A percentile compares a stretch with the other conserved stretches of the same genome.
Conservation (phyloP, 2,329 filamentous ascomycete species). For the Sporothrix brasiliensis region DNA sequence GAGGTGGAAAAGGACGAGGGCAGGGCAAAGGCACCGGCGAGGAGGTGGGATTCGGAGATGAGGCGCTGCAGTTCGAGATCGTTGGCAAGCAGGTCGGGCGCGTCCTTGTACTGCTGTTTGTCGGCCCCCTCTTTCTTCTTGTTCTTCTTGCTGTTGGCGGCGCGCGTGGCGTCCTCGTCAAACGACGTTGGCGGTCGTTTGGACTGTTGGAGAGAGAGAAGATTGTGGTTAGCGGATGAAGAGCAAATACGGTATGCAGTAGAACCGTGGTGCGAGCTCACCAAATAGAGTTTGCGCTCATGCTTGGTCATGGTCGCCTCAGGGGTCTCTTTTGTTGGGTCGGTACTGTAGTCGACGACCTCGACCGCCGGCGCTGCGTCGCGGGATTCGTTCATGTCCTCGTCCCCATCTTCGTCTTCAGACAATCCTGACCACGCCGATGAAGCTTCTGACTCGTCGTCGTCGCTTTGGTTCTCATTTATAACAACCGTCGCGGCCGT, state of each 20-base stretch:
- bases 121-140: conserved; percentile 45
- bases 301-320: conserved; percentile 60
- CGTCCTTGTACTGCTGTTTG: conserved; percentile 62
- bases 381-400: conserved; percentile 37
- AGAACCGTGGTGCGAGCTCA: conserved; percentile 36
- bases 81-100: conserved; percentile 76
- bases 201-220: conserved; percentile 44
- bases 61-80: conserved; percentile 91
- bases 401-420: conserved; percentile 47
- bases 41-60: conserved; percentile 86
- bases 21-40: conserved; percentile 57
- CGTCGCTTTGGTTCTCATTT: conserved; percentile 25
- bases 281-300: conserved; percentile 80
- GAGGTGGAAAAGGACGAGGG: conserved; percentile 46
- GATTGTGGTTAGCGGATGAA: not conserved
- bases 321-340: conserved; percentile 38
- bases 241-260: too few species aligned
- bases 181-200: conserved; percentile 51
- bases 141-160: conserved; percentile 38
- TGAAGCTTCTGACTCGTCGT: conserved; percentile 54
- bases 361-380: conserved; percentile 51
- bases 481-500: conserved; percentile 37
- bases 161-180: conserved; percentile 21
- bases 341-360: conserved; percentile 63
- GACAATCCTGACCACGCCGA: conserved; percentile 68